Evolutionary conservation across 495 filamentous ascomycete genomes (phyloP).

Genomic region (Jackrogersella minutella): DNA sequence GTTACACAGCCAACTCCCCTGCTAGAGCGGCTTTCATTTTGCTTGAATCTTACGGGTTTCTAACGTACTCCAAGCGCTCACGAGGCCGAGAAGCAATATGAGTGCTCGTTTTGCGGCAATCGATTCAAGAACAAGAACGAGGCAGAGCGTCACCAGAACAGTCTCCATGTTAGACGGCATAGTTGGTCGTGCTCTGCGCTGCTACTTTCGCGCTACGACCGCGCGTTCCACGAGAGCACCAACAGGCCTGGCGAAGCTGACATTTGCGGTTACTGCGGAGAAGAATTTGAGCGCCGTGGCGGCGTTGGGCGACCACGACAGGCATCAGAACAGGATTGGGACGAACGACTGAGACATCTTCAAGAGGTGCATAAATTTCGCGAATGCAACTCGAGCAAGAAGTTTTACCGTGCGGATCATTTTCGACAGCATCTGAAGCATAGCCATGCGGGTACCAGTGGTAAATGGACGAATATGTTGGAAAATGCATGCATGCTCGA

Average conservation of each 20-base stretch:
- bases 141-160: slow-evolving; percentile 97
- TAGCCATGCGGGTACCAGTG: slow-evolving; percentile 94
- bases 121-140: slow-evolving; percentile 99
- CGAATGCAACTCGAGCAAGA: slow-evolving; percentile 98
- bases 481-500: slow-evolving; percentile 98
- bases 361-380: slow-evolving; percentile 94
- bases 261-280: slow-evolving; percentile 93
- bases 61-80: slow-evolving; percentile 60
- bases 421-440: slow-evolving; percentile 99
- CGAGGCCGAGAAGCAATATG: slow-evolving; percentile 95
- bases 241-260: slow-evolving; percentile 68
- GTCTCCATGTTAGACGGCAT: slow-evolving; percentile 91
- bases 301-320: slow-evolving; percentile 42
- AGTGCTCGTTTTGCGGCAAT: slow-evolving; percentile 89
- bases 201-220: slow-evolving; percentile 65
- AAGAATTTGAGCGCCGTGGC: slow-evolving; percentile 81
- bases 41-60: slow-evolving; percentile 13
- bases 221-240: slow-evolving; percentile 85
- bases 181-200: slow-evolving; percentile 97
- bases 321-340: slow-evolving; percentile 75
- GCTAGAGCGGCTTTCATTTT: not conserved
- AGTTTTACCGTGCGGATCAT: slow-evolving; percentile 97
- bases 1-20: slow-evolving; percentile 42
- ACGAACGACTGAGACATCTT: slow-evolving; percentile 82
- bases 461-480: slow-evolving; percentile 98